A percentile compares a stretch with the other conserved stretches of the same genome.
Conservation (phyloP, 2,329 filamentous ascomycete species). For the Helotiales sp. region DNA sequence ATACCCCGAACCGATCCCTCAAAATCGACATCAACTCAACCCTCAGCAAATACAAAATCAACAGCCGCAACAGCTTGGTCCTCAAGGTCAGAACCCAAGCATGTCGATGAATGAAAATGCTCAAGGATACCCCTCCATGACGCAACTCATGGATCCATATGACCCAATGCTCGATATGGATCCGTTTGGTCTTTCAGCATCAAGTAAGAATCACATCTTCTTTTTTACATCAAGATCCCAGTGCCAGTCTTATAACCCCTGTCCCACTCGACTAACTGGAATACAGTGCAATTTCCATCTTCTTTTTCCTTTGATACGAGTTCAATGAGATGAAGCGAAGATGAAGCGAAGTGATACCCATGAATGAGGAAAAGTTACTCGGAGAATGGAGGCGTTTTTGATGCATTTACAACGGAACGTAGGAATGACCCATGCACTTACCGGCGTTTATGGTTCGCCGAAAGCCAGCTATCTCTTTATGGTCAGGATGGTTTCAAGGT, state of each 20-base stretch:
- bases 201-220: slow-evolving; percentile 85
- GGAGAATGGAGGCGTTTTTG: slow-evolving; percentile 4
- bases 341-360: slow-evolving; percentile 34
- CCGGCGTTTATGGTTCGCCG: background rate
- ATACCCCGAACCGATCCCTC: slow-evolving; percentile 59
- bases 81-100: slow-evolving; percentile 42
- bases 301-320: slow-evolving; percentile 70
- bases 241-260: too few relatives aligned
- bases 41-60: slow-evolving; percentile 22
- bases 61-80: slow-evolving; percentile 30
- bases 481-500: background rate
- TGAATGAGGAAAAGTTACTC: slow-evolving; percentile 16
- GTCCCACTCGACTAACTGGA: too few relatives aligned
- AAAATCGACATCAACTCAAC: slow-evolving; percentile 32
- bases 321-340: slow-evolving; percentile 39
- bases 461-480: background rate
- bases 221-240: too few relatives aligned
- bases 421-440: background rate
- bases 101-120: slow-evolving; percentile 41
- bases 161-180: slow-evolving; percentile 90
- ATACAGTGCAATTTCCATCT: slow-evolving; percentile 85
- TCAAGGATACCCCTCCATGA: slow-evolving; percentile 41
- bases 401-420: background rate
- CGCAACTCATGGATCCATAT: slow-evolving; percentile 63
- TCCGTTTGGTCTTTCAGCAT: slow-evolving; percentile 88